These are phyloP conservation scores for Mycothermus thermophilus DNA, from an alignment of 495 filamentous ascomycete species.

Conservation along the genomic window DNA sequence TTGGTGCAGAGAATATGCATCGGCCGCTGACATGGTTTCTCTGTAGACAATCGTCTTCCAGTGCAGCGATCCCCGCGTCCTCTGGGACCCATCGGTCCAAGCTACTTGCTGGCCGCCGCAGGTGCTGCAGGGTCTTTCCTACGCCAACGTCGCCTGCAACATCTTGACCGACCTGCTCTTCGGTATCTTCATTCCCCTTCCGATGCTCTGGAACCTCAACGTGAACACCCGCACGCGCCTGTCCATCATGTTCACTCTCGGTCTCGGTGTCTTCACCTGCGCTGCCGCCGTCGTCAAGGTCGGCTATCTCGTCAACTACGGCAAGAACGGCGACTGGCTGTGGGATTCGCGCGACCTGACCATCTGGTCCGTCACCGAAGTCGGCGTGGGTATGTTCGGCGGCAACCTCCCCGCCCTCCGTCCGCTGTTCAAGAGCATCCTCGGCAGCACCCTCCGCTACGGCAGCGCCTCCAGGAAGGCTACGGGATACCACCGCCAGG, in stretches of 20 bases:
- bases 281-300: constrained; percentile 36
- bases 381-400: constrained; percentile 13
- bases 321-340: constrained; percentile 29
- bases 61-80: constrained; percentile 14
- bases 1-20: too few species aligned
- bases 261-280: constrained; percentile 34
- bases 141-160: constrained; percentile 21
- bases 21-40: too few species aligned
- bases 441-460: constrained; percentile 10
- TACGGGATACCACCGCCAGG: too few species aligned
- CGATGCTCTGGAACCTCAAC: constrained; percentile 34
- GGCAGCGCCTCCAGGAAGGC: too few species aligned
- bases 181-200: too few species aligned
- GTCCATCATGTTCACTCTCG: constrained; percentile 28
- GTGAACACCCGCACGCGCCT: constrained; percentile 28
- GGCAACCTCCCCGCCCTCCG: constrained; percentile 9
- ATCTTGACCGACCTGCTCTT: too few species aligned
- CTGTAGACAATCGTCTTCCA: too few species aligned
- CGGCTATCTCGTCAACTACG: constrained; percentile 23
- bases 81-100: constrained; percentile 25
- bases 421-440: constrained; percentile 10
- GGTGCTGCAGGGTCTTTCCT: constrained; percentile 21
- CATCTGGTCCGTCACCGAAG: constrained; percentile 22
- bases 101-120: constrained; percentile 22
- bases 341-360: constrained; percentile 27